These are phyloP conservation scores for Pseudogymnoascus sp. DNA, from an alignment of 2,329 filamentous ascomycete species.

Conservation along the genomic window DNA sequence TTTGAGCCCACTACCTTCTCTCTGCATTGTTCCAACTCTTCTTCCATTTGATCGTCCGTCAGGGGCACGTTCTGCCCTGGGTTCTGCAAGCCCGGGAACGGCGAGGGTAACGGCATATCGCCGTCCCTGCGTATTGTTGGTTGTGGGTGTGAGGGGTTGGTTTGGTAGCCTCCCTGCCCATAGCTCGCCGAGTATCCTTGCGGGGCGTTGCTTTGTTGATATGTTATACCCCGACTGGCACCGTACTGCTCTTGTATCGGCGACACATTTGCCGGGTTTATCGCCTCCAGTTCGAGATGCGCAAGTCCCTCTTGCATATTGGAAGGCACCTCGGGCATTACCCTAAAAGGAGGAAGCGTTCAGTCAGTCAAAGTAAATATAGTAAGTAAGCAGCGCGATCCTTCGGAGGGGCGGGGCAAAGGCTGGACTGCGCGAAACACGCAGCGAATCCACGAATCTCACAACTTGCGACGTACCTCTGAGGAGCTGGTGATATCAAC, in stretches of 20 bases:
- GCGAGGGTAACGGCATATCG: slow-evolving; percentile 60
- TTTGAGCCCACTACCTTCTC: slow-evolving; percentile 82
- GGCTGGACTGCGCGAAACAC: neutral
- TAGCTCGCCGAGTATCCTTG: slow-evolving; percentile 25
- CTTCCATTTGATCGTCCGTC: slow-evolving; percentile 89
- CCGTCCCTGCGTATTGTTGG: slow-evolving; percentile 36
- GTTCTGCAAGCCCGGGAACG: slow-evolving; percentile 77
- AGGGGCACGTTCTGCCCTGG: slow-evolving; percentile 83
- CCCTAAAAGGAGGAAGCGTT: slow-evolving; percentile 45
- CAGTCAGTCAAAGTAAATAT: slow-evolving; percentile 16
- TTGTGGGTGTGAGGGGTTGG: slow-evolving; percentile 9
- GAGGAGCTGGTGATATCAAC: slow-evolving; percentile 62
- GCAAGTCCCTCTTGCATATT: slow-evolving; percentile 95
- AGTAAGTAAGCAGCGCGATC: neutral
- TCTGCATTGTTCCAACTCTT: slow-evolving; percentile 77
- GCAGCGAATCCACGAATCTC: neutral
- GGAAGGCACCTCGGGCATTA: slow-evolving; percentile 91
- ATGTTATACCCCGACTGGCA: neutral
- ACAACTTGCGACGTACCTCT: slow-evolving; percentile 45
- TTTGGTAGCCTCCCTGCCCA: slow-evolving; percentile 30
- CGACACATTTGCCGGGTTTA: slow-evolving; percentile 30
- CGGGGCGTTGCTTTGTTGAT: slow-evolving; percentile 15
- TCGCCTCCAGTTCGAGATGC: slow-evolving; percentile 77
- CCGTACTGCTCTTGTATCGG: slow-evolving; percentile 20
- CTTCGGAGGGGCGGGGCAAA: neutral